phyloP scores from a whole-genome alignment of 2,329 filamentous ascomycete species.

The Aspergillus tamarii region DNA sequence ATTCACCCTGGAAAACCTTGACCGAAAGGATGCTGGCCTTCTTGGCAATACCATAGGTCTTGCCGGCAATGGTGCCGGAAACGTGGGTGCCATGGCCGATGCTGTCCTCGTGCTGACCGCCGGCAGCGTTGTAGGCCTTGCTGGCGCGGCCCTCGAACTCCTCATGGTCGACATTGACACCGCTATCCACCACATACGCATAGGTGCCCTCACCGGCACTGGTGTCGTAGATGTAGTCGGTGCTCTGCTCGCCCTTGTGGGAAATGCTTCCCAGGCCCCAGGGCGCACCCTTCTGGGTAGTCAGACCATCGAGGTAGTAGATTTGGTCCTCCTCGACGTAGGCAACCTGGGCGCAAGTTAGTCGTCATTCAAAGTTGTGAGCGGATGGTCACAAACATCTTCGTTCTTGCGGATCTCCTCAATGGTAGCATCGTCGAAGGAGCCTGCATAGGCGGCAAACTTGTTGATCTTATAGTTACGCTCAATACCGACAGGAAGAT shows the following conservation, averaged over 20 bases:
- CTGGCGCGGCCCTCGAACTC: slow-evolving; percentile 43
- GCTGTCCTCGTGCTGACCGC: slow-evolving; percentile 27
- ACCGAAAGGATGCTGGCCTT: slow-evolving; percentile 48
- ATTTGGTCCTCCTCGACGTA: slow-evolving; percentile 31
- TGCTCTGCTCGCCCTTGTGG: slow-evolving; percentile 25
- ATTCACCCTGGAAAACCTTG: slow-evolving; percentile 51
- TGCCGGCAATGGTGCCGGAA: slow-evolving; percentile 41
- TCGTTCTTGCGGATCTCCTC: slow-evolving; percentile 42
- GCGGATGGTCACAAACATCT: slow-evolving; percentile 31
- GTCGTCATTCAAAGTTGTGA: neutral
- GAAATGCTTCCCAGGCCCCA: slow-evolving; percentile 43
- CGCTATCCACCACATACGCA: slow-evolving; percentile 45
- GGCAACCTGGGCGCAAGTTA: slow-evolving; percentile 25
- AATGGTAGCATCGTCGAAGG: slow-evolving; percentile 49
- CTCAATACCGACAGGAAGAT: slow-evolving; percentile 39
- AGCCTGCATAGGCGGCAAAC: slow-evolving; percentile 48
- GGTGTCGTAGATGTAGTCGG: slow-evolving; percentile 40
- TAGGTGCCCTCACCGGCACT: slow-evolving; percentile 39
- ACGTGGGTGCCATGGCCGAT: slow-evolving; percentile 46
- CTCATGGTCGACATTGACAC: slow-evolving; percentile 36
- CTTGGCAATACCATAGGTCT: slow-evolving; percentile 42
- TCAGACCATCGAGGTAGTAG: slow-evolving; percentile 24
- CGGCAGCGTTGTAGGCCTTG: slow-evolving; percentile 38
- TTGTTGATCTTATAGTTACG: slow-evolving; percentile 47
- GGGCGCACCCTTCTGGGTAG: slow-evolving; percentile 30